A percentile compares a stretch with the other conserved stretches of the same genome.
Conservation (phyloP, 2,329 filamentous ascomycete species). For the Teratosphaeria epicoccoides region DNA sequence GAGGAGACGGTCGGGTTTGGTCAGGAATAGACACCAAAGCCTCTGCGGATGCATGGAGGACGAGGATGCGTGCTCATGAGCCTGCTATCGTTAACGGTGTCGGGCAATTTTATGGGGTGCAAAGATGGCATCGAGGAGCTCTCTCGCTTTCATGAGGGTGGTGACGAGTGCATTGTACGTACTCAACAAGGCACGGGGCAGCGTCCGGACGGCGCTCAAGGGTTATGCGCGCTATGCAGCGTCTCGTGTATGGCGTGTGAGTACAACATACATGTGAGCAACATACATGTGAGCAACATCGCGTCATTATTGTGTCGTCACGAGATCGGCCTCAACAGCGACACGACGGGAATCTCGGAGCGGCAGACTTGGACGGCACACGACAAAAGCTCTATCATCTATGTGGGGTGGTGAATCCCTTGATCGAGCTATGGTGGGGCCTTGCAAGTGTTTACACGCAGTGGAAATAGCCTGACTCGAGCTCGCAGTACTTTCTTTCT, state of each 20-base stretch:
- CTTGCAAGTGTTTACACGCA: background rate
- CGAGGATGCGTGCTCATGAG: background rate
- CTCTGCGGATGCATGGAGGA: background rate
- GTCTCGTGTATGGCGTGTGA: background rate
- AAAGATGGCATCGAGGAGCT: background rate
- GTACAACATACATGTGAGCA: too few relatives aligned
- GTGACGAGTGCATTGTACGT: background rate
- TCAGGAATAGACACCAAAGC: slow-evolving; percentile 59
- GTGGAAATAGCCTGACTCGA: background rate
- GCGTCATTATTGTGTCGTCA: too few relatives aligned
- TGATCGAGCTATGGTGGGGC: slow-evolving; percentile 1
- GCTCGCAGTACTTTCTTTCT: background rate
- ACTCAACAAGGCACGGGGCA: background rate
- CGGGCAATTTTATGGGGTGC: too few relatives aligned
- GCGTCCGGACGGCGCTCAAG: background rate
- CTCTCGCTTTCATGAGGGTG: background rate
- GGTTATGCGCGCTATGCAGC: background rate
- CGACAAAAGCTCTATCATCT: too few relatives aligned
- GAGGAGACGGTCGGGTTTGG: slow-evolving; percentile 99
- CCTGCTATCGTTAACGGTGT: too few relatives aligned
- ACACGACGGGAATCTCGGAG: too few relatives aligned
- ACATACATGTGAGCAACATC: too few relatives aligned
- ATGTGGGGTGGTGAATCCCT: too few relatives aligned
- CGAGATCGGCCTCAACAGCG: too few relatives aligned
- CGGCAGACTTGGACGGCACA: too few relatives aligned